These are phyloP conservation scores for Populus pruinosa DNA, from an alignment of 345 rosid genomes.

Conservation along the genomic window DNA sequence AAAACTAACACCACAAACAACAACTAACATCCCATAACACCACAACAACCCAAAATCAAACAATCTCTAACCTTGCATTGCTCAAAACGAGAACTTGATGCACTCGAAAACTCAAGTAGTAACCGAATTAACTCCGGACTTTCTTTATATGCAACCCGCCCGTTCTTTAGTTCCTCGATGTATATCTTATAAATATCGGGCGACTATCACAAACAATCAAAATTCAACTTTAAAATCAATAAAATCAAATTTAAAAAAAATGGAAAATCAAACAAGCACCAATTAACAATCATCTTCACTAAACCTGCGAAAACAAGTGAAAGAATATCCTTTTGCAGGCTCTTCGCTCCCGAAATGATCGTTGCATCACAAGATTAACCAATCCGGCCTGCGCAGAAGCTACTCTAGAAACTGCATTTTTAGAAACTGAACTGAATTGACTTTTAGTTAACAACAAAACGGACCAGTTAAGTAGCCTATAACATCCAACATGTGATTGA, in stretches of 20 bases:
- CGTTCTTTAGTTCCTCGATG: constrained; percentile 56
- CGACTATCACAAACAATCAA: constrained; percentile 48
- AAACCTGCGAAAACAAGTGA: constrained; percentile 79
- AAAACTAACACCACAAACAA: background rate
- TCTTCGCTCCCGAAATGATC: constrained; percentile 63
- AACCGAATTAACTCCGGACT: constrained; percentile 62
- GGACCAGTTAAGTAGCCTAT: constrained; percentile 81
- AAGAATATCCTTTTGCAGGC: constrained; percentile 67
- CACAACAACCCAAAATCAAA: background rate
- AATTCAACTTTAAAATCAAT: background rate
- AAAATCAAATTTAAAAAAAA: background rate
- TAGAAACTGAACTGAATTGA: constrained; percentile 68
- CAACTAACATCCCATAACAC: background rate
- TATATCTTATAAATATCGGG: constrained; percentile 57
- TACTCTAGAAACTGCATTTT: constrained; percentile 69
- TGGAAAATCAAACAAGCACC: background rate
- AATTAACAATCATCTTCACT: background rate
- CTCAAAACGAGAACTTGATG: constrained; percentile 47
- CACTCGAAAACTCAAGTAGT: constrained; percentile 64
- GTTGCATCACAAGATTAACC: constrained; percentile 56
- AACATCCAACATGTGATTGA: constrained; percentile 57
- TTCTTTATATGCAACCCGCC: constrained; percentile 68
- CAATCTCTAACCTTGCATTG: constrained; percentile 54
- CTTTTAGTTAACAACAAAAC: constrained; percentile 68
- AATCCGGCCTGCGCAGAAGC: constrained; percentile 73